Evolutionary conservation across 2,329 filamentous ascomycete genomes (phyloP).

Genomic region (Trichophyton schoenleinii): DNA sequence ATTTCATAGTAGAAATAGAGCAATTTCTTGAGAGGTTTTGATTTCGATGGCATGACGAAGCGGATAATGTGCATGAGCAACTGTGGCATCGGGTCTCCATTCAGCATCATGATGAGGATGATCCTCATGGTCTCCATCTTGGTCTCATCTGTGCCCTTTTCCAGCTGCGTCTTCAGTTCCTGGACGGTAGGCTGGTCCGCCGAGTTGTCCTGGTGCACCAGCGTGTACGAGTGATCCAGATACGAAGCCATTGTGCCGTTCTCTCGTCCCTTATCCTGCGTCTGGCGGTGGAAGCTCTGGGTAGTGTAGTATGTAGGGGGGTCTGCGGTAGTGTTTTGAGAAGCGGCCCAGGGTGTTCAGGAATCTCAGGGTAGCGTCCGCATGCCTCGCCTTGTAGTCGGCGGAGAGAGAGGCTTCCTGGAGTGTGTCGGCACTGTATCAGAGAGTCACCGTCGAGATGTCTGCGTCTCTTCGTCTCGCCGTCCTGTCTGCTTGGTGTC

Average conservation of each 20-base stretch:
- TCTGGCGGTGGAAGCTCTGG: not conserved
- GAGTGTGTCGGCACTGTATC: not conserved
- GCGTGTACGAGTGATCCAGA: constrained; percentile 85
- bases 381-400: not conserved
- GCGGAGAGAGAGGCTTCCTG: not conserved
- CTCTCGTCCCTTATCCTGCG: not conserved
- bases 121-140: constrained; percentile 95
- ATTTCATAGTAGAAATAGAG: constrained; percentile 99
- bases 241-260: constrained; percentile 71
- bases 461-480: not conserved
- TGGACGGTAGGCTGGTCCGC: constrained; percentile 81
- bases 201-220: constrained; percentile 95
- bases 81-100: constrained; percentile 89
- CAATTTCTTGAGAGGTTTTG: constrained; percentile 92
- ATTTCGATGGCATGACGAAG: constrained; percentile 98
- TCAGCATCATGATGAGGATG: constrained; percentile 94
- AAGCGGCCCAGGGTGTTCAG: constrained; percentile 13
- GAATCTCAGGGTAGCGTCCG: not conserved
- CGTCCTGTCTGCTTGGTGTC: not conserved
- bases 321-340: not conserved
- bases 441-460: not conserved
- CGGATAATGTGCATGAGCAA: constrained; percentile 99
- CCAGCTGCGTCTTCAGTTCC: constrained; percentile 82
- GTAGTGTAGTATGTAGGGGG: not conserved
- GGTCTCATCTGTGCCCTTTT: constrained; percentile 84